Evolutionary conservation across 148 eudicot species (phyloP).

Genomic region (Rhododendron ferrugineum): DNA sequence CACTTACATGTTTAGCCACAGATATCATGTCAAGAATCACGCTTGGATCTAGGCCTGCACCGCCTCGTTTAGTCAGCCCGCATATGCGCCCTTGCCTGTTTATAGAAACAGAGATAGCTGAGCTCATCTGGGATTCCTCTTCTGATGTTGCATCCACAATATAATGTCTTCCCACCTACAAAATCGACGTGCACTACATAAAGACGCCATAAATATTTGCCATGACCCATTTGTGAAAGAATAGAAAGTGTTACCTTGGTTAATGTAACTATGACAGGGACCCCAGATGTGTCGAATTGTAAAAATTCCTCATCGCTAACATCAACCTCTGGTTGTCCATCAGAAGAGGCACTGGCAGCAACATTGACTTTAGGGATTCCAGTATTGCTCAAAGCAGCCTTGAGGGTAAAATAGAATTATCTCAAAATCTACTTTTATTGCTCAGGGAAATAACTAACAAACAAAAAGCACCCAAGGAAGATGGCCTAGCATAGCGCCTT

Average conservation of each 20-base stretch:
- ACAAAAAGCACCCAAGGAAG: not conserved
- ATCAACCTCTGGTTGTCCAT: conserved; percentile 82
- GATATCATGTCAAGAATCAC: conserved; percentile 89
- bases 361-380: conserved; percentile 76
- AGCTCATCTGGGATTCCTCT: conserved; percentile 95
- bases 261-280: conserved; percentile 81
- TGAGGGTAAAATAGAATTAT: conserved; percentile 12
- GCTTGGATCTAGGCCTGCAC: conserved; percentile 81
- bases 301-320: conserved; percentile 90
- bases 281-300: conserved; percentile 72
- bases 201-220: not conserved
- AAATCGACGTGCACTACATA: not conserved
- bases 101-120: conserved; percentile 68
- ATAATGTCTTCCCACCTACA: conserved; percentile 78
- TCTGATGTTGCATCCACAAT: conserved; percentile 87
- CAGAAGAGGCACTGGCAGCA: conserved; percentile 50
- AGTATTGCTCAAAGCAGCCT: conserved; percentile 88
- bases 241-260: conserved; percentile 55
- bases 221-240: not conserved
- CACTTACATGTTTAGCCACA: conserved; percentile 73
- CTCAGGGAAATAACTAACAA: not conserved
- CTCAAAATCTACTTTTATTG: not conserved
- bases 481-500: not conserved
- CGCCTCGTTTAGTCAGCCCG: conserved; percentile 81
- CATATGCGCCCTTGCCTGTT: conserved; percentile 72